Evolutionary conservation across 805 yeast species (phyloP).

Genomic region (Starmerella scarabaei): DNA sequence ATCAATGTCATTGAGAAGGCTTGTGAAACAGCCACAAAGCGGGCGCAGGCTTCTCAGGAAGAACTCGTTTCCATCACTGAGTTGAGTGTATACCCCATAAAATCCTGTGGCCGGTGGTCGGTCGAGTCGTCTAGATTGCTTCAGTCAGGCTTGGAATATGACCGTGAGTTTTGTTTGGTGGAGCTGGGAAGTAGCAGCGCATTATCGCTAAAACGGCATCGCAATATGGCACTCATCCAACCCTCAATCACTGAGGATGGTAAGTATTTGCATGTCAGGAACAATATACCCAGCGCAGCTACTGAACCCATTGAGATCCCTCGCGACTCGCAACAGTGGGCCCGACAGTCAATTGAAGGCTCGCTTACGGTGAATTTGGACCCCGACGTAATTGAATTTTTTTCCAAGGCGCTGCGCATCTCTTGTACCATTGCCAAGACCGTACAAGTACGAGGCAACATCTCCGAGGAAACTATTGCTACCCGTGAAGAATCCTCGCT

Average conservation of each 20-base stretch:
- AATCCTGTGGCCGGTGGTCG: conserved; percentile 31
- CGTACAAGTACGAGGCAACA: no score
- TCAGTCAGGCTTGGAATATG: conserved; percentile 30
- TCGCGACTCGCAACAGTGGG: conserved; percentile 9
- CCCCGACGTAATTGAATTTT: conserved; percentile 22
- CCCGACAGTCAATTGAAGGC: neutral
- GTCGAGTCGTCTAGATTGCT: conserved; percentile 22
- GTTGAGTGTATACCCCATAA: conserved; percentile 32
- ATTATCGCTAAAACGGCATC: conserved; percentile 28
- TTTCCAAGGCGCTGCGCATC: conserved; percentile 24
- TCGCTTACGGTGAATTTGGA: conserved; percentile 14
- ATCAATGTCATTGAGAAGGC: conserved; percentile 23
- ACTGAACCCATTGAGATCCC: conserved; percentile 4
- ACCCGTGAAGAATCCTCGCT: conserved; percentile 18
- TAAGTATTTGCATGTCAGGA: conserved; percentile 1
- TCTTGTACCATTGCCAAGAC: conserved; percentile 30
- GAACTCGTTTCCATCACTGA: conserved; percentile 13
- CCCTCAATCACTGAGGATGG: conserved; percentile 22
- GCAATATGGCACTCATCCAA: conserved; percentile 28
- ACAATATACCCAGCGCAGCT: neutral
- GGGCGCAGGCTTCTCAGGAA: neutral
- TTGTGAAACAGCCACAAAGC: conserved; percentile 5
- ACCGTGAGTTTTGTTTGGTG: conserved; percentile 32
- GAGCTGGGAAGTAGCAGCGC: conserved; percentile 23
- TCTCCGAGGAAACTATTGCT: conserved; percentile 3